Conservation (phyloP, 768 basidiomycete genomes). For the Termitomyces bulborhizus region DNA sequence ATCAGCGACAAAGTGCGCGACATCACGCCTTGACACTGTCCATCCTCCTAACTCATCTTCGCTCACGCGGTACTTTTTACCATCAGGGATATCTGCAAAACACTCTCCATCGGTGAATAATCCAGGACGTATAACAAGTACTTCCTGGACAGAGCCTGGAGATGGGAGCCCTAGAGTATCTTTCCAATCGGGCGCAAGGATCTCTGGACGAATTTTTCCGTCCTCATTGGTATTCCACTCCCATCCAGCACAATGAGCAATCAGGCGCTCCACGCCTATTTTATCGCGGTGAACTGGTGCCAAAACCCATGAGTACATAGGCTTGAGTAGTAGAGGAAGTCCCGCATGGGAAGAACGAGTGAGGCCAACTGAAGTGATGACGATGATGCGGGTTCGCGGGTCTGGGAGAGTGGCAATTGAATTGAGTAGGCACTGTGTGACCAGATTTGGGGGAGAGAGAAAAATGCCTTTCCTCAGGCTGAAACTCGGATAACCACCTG, state of each 20-base stretch:
- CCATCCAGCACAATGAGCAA: slow-evolving; percentile 44
- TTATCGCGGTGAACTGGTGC: slow-evolving; percentile 52
- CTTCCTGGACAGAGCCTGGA: neutral
- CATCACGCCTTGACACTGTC: neutral
- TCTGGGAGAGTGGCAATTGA: slow-evolving; percentile 47
- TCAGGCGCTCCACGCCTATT: slow-evolving; percentile 45
- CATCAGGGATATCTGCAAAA: neutral
- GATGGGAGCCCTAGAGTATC: neutral
- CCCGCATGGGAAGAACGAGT: slow-evolving; percentile 34
- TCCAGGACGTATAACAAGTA: neutral
- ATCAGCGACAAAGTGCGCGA: neutral
- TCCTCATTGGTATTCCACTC: slow-evolving; percentile 33
- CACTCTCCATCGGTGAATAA: neutral
- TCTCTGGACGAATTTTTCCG: slow-evolving; percentile 20
- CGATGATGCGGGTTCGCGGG: slow-evolving; percentile 38
- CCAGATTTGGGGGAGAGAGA: slow-evolving; percentile 47
- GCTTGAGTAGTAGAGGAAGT: slow-evolving; percentile 43
- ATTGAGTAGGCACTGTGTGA: slow-evolving; percentile 51
- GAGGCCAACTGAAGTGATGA: slow-evolving; percentile 46
- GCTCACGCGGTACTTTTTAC: neutral
- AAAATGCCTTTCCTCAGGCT: slow-evolving; percentile 38
- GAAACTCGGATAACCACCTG: slow-evolving; percentile 46
- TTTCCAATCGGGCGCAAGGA: neutral
- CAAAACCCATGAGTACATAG: slow-evolving; percentile 42
- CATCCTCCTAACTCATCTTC: neutral